Conservation (phyloP, 2,329 filamentous ascomycete species). For the Eutypella sp. region DNA sequence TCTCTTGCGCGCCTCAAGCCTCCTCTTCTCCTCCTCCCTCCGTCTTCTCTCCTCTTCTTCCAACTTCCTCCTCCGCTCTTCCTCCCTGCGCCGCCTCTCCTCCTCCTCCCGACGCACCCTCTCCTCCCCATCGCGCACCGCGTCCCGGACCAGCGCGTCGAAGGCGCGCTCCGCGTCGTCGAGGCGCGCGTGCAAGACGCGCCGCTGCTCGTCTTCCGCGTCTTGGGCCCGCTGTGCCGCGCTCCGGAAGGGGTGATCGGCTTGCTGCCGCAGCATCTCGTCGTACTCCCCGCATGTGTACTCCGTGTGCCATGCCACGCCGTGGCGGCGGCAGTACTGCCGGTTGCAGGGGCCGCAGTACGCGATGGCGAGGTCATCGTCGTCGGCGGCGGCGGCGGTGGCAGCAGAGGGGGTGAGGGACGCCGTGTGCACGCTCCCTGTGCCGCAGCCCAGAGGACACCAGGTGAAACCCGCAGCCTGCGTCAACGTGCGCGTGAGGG, state of each 20-base stretch:
- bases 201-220: neutral
- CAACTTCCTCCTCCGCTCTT: constrained; percentile 4
- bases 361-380: constrained; percentile 34
- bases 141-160: constrained; percentile 21
- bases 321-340: constrained; percentile 39
- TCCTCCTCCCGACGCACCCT: constrained; percentile 21
- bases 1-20: constrained; percentile 17
- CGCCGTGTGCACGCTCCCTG: constrained; percentile 46
- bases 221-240: constrained; percentile 42
- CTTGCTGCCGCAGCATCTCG: constrained; percentile 30
- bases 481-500: constrained; percentile 28
- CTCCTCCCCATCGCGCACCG: constrained; percentile 16
- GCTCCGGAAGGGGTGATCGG: constrained; percentile 38
- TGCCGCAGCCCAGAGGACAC: constrained; percentile 48
- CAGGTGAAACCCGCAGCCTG: constrained; percentile 43
- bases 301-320: constrained; percentile 36
- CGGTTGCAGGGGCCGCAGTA: constrained; percentile 34
- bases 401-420: constrained; percentile 29
- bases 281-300: constrained; percentile 40
- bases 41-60: constrained; percentile 14
- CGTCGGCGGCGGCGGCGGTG: constrained; percentile 6
- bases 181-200: too few relatives aligned
- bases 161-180: constrained; percentile 38
- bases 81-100: constrained; percentile 14
- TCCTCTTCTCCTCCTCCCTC: constrained; percentile 16